These are phyloP conservation scores for Asterophora lycoperdoides DNA, from an alignment of 768 basidiomycete species.

Conservation along the genomic window DNA sequence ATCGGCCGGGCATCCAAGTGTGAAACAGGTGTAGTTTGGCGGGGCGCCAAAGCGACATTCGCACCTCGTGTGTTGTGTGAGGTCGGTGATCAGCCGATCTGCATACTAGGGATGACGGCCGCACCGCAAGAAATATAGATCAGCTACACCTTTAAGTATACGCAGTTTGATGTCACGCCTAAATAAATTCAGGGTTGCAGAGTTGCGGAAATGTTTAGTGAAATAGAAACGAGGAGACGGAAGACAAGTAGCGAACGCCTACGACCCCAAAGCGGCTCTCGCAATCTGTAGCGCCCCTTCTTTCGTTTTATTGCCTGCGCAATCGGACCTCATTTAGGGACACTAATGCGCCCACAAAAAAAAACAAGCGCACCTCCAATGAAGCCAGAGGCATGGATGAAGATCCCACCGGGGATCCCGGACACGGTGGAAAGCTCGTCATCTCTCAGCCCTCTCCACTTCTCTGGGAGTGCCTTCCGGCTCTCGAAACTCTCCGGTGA, in stretches of 20 bases:
- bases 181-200: too few species aligned
- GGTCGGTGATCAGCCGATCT: too few species aligned
- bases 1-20: too few species aligned
- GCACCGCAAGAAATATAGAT: too few species aligned
- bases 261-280: constrained; percentile 52
- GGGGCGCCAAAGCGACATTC: too few species aligned
- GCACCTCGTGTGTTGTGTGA: too few species aligned
- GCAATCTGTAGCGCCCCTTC: constrained; percentile 85
- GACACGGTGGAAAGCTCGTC: constrained; percentile 67
- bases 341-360: constrained; percentile 1
- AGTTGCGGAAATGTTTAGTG: too few species aligned
- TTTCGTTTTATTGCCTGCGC: constrained; percentile 79
- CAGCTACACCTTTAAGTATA: too few species aligned
- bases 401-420: constrained; percentile 81
- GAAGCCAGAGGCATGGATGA: constrained; percentile 95
- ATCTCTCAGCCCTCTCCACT: constrained; percentile 91
- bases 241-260: background rate
- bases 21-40: too few species aligned
- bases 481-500: constrained; percentile 83
- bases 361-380: constrained; percentile 69
- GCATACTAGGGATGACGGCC: too few species aligned
- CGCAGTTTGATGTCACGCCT: too few species aligned
- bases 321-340: background rate
- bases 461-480: constrained; percentile 88
- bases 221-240: too few species aligned